Conservation (phyloP, 2,329 filamentous ascomycete genomes). For the Fusarium sp. region DNA sequence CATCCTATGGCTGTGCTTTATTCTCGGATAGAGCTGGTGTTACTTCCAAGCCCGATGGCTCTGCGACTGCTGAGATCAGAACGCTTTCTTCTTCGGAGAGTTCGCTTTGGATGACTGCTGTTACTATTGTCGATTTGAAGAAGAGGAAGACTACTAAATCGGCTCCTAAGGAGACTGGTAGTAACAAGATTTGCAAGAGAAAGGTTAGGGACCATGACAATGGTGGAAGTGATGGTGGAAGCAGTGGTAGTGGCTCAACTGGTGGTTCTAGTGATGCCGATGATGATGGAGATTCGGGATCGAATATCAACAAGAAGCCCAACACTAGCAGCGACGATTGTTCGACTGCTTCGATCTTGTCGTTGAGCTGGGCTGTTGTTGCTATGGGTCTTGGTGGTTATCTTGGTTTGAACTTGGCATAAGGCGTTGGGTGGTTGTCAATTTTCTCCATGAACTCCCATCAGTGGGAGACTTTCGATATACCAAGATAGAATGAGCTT, state of each 20-base stretch:
- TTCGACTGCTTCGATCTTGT: neutral
- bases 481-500: neutral
- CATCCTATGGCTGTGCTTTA: conserved; percentile 36
- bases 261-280: neutral
- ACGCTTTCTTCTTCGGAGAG: conserved; percentile 29
- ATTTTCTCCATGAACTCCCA: no score
- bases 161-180: neutral
- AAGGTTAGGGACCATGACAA: neutral
- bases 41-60: conserved; percentile 1
- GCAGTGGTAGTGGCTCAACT: neutral
- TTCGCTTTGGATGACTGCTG: conserved; percentile 37
- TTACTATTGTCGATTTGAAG: conserved; percentile 22
- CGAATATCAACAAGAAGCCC: neutral
- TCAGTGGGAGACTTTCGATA: rapidly evolving
- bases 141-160: conserved; percentile 14
- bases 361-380: conserved; percentile 13
- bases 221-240: neutral
- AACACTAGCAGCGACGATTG: neutral
- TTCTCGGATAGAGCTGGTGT: conserved; percentile 26
- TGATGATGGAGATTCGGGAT: neutral
- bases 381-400: conserved; percentile 14
- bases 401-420: conserved; percentile 9
- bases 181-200: conserved; percentile 18
- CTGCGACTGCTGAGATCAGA: neutral
- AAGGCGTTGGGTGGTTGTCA: no score